Evolutionary conservation across 78 protist species (phyloP).

Genomic region (Creolimax fragrantissima): DNA sequence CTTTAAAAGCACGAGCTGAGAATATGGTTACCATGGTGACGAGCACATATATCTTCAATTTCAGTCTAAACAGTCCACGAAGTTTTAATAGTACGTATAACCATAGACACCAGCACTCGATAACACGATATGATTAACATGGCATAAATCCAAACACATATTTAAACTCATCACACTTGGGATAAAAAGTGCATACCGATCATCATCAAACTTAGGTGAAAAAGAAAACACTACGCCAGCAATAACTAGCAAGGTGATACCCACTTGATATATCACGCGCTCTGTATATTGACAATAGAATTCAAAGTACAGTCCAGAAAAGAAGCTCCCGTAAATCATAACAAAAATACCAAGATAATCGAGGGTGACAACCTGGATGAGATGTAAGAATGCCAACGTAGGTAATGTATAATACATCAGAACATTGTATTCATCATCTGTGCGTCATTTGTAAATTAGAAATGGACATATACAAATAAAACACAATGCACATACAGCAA

Average conservation of each 20-base stretch:
- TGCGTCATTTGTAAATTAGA: too few relatives aligned
- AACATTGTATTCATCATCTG: too few relatives aligned
- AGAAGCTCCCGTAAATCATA: background rate
- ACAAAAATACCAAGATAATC: background rate
- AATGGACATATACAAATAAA: background rate
- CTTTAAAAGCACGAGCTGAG: too few relatives aligned
- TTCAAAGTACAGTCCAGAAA: constrained; percentile 6
- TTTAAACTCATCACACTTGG: too few relatives aligned
- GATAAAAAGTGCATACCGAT: too few relatives aligned
- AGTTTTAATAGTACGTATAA: too few relatives aligned
- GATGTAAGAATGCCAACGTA: background rate
- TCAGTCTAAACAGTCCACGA: too few relatives aligned
- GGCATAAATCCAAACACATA: too few relatives aligned
- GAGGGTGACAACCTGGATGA: background rate
- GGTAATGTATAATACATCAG: background rate
- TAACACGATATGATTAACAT: too few relatives aligned
- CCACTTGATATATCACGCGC: background rate
- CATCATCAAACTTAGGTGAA: background rate
- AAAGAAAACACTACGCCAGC: background rate
- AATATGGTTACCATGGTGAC: too few relatives aligned
- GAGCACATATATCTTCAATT: too few relatives aligned
- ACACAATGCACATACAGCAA: background rate
- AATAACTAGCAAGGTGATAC: background rate
- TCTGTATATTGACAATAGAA: background rate
- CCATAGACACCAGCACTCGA: too few relatives aligned